Base-by-base conservation (phyloP, 257 asterid genomes). In the Paraleonurus japonicus region DNA sequence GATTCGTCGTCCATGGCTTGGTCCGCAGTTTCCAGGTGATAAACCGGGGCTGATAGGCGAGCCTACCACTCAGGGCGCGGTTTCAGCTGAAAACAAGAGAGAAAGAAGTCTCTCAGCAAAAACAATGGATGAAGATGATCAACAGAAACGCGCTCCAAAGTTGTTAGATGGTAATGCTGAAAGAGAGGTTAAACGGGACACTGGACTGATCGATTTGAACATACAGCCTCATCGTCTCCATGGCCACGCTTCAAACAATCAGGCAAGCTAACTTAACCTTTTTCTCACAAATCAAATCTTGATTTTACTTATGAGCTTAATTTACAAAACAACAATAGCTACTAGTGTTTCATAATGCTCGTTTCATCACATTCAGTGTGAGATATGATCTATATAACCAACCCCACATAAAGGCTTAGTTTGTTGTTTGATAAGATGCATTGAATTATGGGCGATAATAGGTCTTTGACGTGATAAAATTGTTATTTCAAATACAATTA, bases 11-110 rank as follows among this genome's bases (percentile, higher is more conserved):
- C 17, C 16, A 53, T 50, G 61, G 65, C 30, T 20, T 70, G 65
- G 32, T 70, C 24, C 48, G 22, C 72, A 82, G 86, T 82, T 81
- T 72, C 86, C 81, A 13, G 81, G 83, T 22, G 76, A 72, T 73
- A 33, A 69, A 63, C 69, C 71, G 3, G 59, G 73, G 2, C 47
- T 4, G 23, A 57, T 26, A 17, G 78, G 61, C 28, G 81, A 69
- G 51, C 61, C 71, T 7, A 65, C 59, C 15, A 1, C 54, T 2
- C 63, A 70, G 51, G 24, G 75, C 12, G 2, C 7, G 13, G 67
- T 35, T 61, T 63, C 69, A 45, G 50, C 61, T 59, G 80, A 70
- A 27, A 65, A 61, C 73, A 74, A 39, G 61, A 78, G 65, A 61
- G 82, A 67, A 13, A 19, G 43, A 26, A 71, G 72, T 27, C 54